Evolutionary conservation across 805 yeast species (phyloP).

Genomic region (Danielia oregonensis): DNA sequence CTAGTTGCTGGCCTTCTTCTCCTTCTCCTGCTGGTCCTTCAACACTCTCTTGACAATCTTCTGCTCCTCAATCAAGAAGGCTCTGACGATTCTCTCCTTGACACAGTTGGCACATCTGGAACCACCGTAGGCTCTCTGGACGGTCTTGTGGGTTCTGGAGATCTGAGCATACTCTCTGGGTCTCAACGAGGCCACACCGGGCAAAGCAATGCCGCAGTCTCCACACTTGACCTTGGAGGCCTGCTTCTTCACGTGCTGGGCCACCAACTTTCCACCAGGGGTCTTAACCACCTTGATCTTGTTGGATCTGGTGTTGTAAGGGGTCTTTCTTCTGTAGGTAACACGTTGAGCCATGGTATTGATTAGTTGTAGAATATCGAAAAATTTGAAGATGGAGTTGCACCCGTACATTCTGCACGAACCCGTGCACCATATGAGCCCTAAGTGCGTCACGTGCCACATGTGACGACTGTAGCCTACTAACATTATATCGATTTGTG

Average conservation of each 20-base stretch:
- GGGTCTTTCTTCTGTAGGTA: constrained; percentile 26
- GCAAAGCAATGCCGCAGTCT: constrained; percentile 78
- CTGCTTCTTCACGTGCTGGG: constrained; percentile 93
- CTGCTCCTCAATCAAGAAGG: constrained; percentile 99
- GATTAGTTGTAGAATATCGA: constrained; percentile 12
- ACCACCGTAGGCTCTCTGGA: constrained; percentile 99
- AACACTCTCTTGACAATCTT: constrained; percentile 99
- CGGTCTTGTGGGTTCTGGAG: constrained; percentile 96
- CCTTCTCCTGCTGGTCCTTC: constrained; percentile 92
- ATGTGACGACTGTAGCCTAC: too few species aligned
- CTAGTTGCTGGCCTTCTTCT: constrained; percentile 47
- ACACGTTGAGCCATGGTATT: constrained; percentile 98
- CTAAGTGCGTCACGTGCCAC: background rate
- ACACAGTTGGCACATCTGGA: constrained; percentile 97
- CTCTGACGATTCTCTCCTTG: constrained; percentile 98
- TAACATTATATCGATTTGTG: too few species aligned
- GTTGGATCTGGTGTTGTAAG: constrained; percentile 98
- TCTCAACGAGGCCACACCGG: constrained; percentile 92
- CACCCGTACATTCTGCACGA: too few species aligned
- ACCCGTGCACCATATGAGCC: background rate
- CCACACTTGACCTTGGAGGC: constrained; percentile 88
- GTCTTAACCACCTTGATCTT: constrained; percentile 99
- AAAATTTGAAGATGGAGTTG: background rate
- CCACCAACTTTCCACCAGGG: constrained; percentile 99
- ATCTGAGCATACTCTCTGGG: constrained; percentile 96